phyloP scores from a whole-genome alignment of 495 filamentous ascomycete genomes.

The Aspergillus taichungensis region DNA sequence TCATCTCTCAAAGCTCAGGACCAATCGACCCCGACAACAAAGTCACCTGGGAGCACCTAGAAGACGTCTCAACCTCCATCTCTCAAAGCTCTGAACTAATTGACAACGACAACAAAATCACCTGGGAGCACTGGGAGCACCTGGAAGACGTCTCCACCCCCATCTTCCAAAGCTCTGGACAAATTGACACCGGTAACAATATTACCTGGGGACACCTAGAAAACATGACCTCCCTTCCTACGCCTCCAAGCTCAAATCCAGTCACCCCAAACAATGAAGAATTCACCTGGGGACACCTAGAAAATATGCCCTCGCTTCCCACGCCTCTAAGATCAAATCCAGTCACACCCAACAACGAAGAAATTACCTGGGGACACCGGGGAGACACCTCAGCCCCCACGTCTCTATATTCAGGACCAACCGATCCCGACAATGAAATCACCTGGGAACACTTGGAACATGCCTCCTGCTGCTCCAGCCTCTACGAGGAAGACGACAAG shows the following conservation, averaged over 20 bases:
- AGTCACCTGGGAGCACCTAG: slow-evolving; percentile 7
- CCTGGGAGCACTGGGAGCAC: slow-evolving; percentile 11
- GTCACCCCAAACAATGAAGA: not conserved
- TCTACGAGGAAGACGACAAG: not conserved
- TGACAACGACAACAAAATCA: not conserved
- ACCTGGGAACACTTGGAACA: slow-evolving; percentile 8
- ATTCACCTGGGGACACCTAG: slow-evolving; percentile 8
- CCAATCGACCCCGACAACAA: not conserved
- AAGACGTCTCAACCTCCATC: not conserved
- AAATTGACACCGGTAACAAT: not conserved
- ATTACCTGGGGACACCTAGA: slow-evolving; percentile 8
- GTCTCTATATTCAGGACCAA: not conserved
- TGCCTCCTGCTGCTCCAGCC: not conserved
- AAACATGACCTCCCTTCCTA: too few species aligned
- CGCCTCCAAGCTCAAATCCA: not conserved
- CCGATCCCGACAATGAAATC: not conserved
- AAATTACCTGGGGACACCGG: slow-evolving; percentile 5
- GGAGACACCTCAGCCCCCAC: not conserved
- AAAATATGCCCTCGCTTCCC: not conserved
- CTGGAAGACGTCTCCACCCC: not conserved
- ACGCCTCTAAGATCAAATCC: too few species aligned
- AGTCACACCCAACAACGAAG: not conserved
- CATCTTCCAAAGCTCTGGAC: not conserved
- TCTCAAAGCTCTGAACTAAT: not conserved
- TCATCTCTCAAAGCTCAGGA: not conserved